Evolutionary conservation across 2,329 filamentous ascomycete species (phyloP).

Genomic region (Trichoderma asperellum): DNA sequence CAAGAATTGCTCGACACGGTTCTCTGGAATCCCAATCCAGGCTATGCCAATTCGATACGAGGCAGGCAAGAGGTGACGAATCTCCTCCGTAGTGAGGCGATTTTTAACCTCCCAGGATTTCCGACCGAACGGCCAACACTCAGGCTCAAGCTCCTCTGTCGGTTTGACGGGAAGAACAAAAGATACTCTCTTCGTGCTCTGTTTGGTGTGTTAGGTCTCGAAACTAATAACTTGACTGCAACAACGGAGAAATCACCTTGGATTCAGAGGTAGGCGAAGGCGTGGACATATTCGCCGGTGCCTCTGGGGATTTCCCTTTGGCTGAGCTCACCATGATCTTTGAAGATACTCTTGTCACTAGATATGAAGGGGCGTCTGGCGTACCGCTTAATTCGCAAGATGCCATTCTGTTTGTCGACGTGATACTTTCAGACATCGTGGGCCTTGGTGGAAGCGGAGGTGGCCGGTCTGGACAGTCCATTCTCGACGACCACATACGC

Average conservation of each 20-base stretch:
- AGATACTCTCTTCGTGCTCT: not conserved
- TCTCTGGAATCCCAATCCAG: not conserved
- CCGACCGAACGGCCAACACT: not conserved
- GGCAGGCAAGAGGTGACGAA: not conserved
- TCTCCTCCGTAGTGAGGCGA: not conserved
- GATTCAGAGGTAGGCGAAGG: not conserved
- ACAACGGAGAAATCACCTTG: not conserved
- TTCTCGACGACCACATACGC: not conserved
- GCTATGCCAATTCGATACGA: slow-evolving; percentile 5
- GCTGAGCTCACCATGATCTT: not conserved
- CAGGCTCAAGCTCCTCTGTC: not conserved
- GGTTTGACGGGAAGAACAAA: not conserved
- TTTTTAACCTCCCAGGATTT: not conserved
- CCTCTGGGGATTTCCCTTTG: not conserved
- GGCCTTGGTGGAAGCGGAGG: not conserved
- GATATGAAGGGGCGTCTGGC: not conserved
- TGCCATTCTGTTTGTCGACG: not conserved
- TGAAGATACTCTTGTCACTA: not conserved
- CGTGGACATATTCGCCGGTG: not conserved
- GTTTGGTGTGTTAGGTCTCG: not conserved
- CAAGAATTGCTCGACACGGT: not conserved
- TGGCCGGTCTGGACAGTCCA: not conserved
- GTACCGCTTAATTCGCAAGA: not conserved
- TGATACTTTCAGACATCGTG: not conserved
- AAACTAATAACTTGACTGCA: not conserved